phyloP scores from a whole-genome alignment of 805 yeast genomes.

The Candida jianshihensis region DNA sequence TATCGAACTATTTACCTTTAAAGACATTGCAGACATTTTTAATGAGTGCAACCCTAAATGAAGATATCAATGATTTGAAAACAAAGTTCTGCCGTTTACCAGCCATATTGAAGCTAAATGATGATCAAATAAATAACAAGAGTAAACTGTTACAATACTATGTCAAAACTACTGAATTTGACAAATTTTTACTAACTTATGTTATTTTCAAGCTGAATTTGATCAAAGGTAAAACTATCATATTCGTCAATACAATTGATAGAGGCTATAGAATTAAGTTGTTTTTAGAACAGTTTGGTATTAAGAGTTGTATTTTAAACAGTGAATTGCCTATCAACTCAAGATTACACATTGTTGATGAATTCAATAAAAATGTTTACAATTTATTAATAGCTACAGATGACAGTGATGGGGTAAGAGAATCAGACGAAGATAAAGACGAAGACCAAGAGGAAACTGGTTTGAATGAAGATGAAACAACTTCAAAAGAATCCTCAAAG shows the following conservation, averaged over 20 bases:
- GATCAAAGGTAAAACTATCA: constrained; percentile 83
- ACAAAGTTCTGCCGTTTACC: constrained; percentile 73
- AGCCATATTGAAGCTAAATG: constrained; percentile 73
- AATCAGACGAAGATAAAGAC: constrained; percentile 38
- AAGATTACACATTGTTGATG: constrained; percentile 90
- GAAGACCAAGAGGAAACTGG: constrained; percentile 17
- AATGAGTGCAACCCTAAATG: constrained; percentile 94
- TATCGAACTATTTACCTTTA: constrained; percentile 60
- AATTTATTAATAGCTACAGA: constrained; percentile 90
- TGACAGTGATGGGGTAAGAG: constrained; percentile 59
- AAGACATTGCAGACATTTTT: constrained; percentile 79
- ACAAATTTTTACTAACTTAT: constrained; percentile 83
- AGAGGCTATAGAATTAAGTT: constrained; percentile 90
- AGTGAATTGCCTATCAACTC: constrained; percentile 91
- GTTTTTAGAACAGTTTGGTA: constrained; percentile 91
- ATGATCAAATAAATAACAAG: constrained; percentile 47
- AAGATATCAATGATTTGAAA: constrained; percentile 75
- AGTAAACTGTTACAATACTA: constrained; percentile 75
- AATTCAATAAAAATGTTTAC: constrained; percentile 86
- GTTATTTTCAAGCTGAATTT: constrained; percentile 85
- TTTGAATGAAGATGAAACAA: constrained; percentile 9
- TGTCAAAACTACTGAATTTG: constrained; percentile 81
- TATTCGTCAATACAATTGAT: constrained; percentile 91
- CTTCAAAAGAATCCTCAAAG: constrained; percentile 18
- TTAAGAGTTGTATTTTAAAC: constrained; percentile 80